phyloP scores from a whole-genome alignment of 169 alveolate genomes.

The Eimeria tenella region DNA sequence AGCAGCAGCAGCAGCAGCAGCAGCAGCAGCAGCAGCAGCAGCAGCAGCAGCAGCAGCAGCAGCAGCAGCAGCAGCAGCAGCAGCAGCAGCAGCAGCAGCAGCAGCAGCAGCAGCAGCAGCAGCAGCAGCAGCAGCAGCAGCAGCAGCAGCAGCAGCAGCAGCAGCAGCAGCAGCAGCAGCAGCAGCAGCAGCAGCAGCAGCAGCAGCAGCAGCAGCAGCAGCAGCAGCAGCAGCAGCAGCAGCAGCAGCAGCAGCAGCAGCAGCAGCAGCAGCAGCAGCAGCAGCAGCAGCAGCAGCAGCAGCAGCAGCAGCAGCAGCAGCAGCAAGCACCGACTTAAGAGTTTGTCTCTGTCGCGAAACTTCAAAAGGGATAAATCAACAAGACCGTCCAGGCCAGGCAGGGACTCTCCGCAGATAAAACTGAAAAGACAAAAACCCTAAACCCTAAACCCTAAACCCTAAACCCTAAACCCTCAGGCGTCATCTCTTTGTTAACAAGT shows the following conservation, averaged over 20 bases:
- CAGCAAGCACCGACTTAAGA: constrained; percentile 86
- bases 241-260: not conserved
- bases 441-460: too few species aligned
- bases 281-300: constrained; percentile 14
- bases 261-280: not conserved
- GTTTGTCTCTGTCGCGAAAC: constrained; percentile 88
- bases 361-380: constrained; percentile 85
- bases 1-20: too few species aligned
- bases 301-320: not conserved
- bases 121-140: too few species aligned
- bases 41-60: too few species aligned
- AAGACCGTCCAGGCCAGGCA: constrained; percentile 81
- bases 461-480: too few species aligned
- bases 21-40: too few species aligned
- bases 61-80: too few species aligned
- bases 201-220: not conserved
- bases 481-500: too few species aligned
- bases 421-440: constrained; percentile 22
- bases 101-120: too few species aligned
- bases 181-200: not conserved
- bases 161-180: too few species aligned
- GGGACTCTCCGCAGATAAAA: constrained; percentile 85
- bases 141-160: too few species aligned
- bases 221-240: not conserved
- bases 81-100: too few species aligned